Conservation (phyloP, 768 basidiomycete genomes). For the Agrocybe praecox region DNA sequence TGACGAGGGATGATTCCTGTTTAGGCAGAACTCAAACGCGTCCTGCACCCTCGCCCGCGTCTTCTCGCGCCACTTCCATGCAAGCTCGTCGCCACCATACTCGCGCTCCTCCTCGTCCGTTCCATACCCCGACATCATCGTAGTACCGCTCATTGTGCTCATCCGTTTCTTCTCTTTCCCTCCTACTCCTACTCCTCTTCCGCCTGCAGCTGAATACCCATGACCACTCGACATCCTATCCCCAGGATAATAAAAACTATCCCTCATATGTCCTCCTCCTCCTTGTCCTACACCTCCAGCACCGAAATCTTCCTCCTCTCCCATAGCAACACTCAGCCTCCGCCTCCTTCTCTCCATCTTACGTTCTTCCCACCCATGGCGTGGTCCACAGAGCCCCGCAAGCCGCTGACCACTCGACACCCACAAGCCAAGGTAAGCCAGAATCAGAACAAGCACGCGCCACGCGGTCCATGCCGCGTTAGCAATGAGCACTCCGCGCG, state of each 20-base stretch:
- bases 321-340: conserved; percentile 29
- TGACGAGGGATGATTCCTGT: conserved; percentile 17
- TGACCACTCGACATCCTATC: neutral
- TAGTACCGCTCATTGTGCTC: neutral
- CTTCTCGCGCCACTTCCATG: conserved; percentile 80
- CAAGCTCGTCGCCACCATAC: conserved; percentile 48
- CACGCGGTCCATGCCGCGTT: conserved; percentile 85
- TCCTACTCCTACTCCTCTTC: neutral
- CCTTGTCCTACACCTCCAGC: neutral
- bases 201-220: neutral
- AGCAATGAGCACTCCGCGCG: conserved; percentile 76
- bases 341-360: conserved; percentile 70
- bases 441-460: conserved; percentile 62
- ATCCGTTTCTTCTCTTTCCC: neutral
- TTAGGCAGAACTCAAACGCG: conserved; percentile 79
- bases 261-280: neutral
- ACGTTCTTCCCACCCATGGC: conserved; percentile 84
- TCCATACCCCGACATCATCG: neutral
- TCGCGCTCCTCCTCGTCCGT: conserved; percentile 11
- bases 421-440: conserved; percentile 68
- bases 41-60: conserved; percentile 75
- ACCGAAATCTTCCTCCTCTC: neutral
- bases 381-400: conserved; percentile 83
- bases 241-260: neutral
- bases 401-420: conserved; percentile 74